A percentile compares a stretch with the other conserved stretches of the same genome.
These are phyloP conservation scores for Vigna mungo DNA, from an alignment of 306 rosid genomes.

Conservation along the genomic window DNA sequence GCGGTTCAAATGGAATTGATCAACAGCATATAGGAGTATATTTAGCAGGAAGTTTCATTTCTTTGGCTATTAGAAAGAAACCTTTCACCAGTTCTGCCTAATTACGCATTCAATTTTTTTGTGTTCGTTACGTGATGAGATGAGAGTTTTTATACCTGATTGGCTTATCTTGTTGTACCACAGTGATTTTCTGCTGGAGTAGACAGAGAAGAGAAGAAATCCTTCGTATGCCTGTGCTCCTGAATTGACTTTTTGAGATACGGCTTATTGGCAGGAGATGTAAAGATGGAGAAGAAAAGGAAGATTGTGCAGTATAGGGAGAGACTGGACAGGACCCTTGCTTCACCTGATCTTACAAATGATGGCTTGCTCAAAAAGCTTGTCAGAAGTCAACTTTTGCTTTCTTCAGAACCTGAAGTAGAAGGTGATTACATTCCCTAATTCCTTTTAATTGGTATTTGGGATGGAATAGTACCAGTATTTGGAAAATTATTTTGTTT, in stretches of 20 bases:
- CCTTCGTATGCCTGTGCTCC: slow-evolving; percentile 22
- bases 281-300: slow-evolving; percentile 66
- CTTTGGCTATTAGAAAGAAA: slow-evolving; percentile 25
- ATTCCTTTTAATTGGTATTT: slow-evolving; percentile 32
- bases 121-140: slow-evolving; percentile 33
- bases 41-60: neutral
- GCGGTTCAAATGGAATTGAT: slow-evolving; percentile 15
- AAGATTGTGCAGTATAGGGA: slow-evolving; percentile 78
- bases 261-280: slow-evolving; percentile 44
- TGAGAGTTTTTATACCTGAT: slow-evolving; percentile 3
- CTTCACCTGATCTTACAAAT: slow-evolving; percentile 69
- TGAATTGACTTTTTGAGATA: slow-evolving; percentile 37
- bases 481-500: slow-evolving; percentile 11
- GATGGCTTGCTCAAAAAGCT: slow-evolving; percentile 60
- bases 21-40: neutral
- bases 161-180: slow-evolving; percentile 23
- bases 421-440: slow-evolving; percentile 57
- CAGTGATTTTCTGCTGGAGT: slow-evolving; percentile 10
- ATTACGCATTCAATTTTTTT: neutral
- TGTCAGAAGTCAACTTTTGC: slow-evolving; percentile 67
- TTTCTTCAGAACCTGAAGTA: slow-evolving; percentile 51
- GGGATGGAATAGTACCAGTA: neutral
- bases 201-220: slow-evolving; percentile 39
- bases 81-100: neutral
- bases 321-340: slow-evolving; percentile 76